A percentile compares a stretch with the other conserved stretches of the same genome.
These are phyloP conservation scores for Ilyonectria destructans DNA, from an alignment of 2,329 filamentous ascomycete species.

Conservation along the genomic window DNA sequence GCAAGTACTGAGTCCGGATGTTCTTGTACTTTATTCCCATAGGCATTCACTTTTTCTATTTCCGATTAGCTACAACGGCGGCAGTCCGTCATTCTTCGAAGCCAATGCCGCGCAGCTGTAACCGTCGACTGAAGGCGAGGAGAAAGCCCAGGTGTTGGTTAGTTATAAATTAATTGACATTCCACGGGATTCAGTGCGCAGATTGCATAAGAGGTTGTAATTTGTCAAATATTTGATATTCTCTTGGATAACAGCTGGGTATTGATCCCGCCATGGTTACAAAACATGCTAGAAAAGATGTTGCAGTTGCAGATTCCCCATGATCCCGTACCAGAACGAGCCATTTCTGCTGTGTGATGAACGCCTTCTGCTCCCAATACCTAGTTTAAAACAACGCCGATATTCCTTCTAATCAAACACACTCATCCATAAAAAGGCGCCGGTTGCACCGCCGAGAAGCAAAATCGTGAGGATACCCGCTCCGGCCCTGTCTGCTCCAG, in stretches of 20 bases:
- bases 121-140: no score
- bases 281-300: background rate
- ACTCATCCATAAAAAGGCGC: slow-evolving; percentile 69
- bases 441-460: slow-evolving; percentile 58
- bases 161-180: no score
- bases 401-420: slow-evolving; percentile 45
- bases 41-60: no score
- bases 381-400: slow-evolving; percentile 26
- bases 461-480: slow-evolving; percentile 66
- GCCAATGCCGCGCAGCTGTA: no score
- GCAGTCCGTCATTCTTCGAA: no score
- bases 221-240: no score
- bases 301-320: background rate
- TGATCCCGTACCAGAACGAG: background rate
- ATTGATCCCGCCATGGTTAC: background rate
- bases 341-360: background rate
- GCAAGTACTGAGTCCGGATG: no score
- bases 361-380: slow-evolving; percentile 1
- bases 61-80: no score
- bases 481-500: slow-evolving; percentile 63
- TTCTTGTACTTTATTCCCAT: no score
- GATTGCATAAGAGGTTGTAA: no score
- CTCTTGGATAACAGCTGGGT: background rate
- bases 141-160: no score
- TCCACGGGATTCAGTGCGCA: no score